phyloP scores from a whole-genome alignment of 352 stramenopile genomes.

The Phytopythium helicoides region DNA sequence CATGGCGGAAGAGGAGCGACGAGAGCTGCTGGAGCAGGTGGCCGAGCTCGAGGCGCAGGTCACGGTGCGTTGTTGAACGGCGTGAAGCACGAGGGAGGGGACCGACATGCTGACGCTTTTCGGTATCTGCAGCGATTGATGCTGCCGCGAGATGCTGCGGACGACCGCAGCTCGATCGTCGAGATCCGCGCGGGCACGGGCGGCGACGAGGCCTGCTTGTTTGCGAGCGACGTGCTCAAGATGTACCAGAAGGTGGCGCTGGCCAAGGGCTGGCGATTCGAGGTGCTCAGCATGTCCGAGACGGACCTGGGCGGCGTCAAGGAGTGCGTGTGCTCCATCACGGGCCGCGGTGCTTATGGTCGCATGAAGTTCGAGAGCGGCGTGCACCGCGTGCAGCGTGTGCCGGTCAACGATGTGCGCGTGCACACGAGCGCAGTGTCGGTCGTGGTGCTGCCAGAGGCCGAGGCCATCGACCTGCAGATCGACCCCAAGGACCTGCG shows the following conservation, averaged over 20 bases:
- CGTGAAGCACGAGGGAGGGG: too few relatives aligned
- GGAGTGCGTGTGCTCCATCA: constrained; percentile 73
- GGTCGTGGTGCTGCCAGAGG: constrained; percentile 95
- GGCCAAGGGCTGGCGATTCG: constrained; percentile 88
- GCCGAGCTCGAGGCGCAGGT: constrained; percentile 57
- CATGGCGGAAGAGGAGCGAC: constrained; percentile 76
- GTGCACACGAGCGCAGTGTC: constrained; percentile 98
- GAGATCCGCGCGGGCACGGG: constrained; percentile 96
- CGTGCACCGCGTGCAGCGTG: constrained; percentile 97
- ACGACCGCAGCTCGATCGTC: constrained; percentile 97
- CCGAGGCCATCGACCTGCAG: constrained; percentile 84
- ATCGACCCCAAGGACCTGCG: constrained; percentile 95
- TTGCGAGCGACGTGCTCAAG: constrained; percentile 91
- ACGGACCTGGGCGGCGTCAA: constrained; percentile 86
- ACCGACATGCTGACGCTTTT: background rate
- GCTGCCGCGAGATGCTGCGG: constrained; percentile 81
- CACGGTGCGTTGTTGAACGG: too few relatives aligned
- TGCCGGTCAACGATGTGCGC: constrained; percentile 95
- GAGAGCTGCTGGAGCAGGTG: constrained; percentile 51
- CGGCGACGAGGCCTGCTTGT: constrained; percentile 96
- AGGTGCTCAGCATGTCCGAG: constrained; percentile 85
- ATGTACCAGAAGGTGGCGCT: constrained; percentile 93
- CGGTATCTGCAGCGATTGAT: constrained; percentile 43
- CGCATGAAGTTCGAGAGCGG: constrained; percentile 98
- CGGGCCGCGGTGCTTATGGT: constrained; percentile 89